Percentiles rank a stretch among this genome's conserved stretches.
phyloP scores from a whole-genome alignment of 2,329 filamentous ascomycete species.

The Sarocladium brachiariae region DNA sequence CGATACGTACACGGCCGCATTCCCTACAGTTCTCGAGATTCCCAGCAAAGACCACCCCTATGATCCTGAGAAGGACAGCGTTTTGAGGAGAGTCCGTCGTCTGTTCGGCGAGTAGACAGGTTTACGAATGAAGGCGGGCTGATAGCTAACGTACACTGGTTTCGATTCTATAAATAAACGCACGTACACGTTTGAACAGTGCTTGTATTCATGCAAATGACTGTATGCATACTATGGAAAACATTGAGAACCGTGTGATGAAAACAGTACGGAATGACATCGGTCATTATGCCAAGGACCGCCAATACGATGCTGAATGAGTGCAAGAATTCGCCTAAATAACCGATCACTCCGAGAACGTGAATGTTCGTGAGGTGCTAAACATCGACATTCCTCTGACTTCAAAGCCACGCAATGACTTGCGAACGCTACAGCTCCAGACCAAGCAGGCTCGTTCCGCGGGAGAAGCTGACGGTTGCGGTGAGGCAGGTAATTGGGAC shows the following conservation, averaged over 20 bases:
- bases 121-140: too few species aligned
- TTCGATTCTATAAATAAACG: background rate
- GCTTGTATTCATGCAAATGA: background rate
- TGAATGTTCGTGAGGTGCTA: background rate
- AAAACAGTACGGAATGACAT: background rate
- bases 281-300: background rate
- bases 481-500: constrained; percentile 81
- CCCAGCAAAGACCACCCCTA: constrained; percentile 99
- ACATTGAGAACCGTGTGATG: background rate
- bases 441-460: constrained; percentile 30
- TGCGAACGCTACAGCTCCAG: constrained; percentile 31
- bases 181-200: background rate
- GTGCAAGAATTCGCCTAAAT: constrained; percentile 2
- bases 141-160: too few species aligned
- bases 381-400: background rate
- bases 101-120: constrained; percentile 60
- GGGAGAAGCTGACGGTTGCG: constrained; percentile 59
- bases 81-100: constrained; percentile 73
- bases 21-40: constrained; percentile 94
- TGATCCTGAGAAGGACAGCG: constrained; percentile 97
- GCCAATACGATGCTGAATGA: constrained; percentile 3
- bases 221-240: background rate
- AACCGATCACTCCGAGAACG: background rate
- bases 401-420: background rate
- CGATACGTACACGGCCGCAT: constrained; percentile 87